Base-by-base conservation (phyloP, 139 green algal genomes). In the Pleodorina starrii region DNA sequence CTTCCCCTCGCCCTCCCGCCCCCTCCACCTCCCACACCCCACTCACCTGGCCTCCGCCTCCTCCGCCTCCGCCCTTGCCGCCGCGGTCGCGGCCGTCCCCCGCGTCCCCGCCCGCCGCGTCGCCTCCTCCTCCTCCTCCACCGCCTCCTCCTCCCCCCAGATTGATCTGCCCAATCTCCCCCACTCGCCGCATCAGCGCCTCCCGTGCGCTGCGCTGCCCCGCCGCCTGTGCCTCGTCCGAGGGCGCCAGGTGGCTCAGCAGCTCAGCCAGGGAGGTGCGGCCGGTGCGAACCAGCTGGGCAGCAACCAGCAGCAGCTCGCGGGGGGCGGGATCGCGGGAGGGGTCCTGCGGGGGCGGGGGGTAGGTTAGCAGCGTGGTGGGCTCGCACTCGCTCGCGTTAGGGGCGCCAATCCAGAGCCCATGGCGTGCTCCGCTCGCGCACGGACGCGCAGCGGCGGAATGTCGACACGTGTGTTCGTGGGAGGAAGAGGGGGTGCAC, bases 91-190 rank as follows among this genome's bases (percentile, higher is more conserved):
- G 51, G 19, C 50, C 6, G 51, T 80, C 72, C 48, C 19, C 54
- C 38, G 21, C 57, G 35, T 36, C 54, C 38, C 29, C 40, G 5
- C 27, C 60, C 5, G 1, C 60, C 9, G 29, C 54, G 7, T 42
- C 42, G 12, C 29, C 79, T 27, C 25, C 29, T 1, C 29, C 43
- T 1, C 9, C 42, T 1, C 40, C 63, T 5, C 43, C 43, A n/a
- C 29, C 79, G 9, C 25, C 29, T 1, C 29, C 43, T 1, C 9
- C 42, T 1, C 40, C 63, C 10, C 43, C 43, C 82, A 97, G 92
- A 81, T 91, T 94, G 66, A 96, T 90, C 78, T 92, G 87, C n/a
- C 96, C 95, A 44, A 97, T 95, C 54, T 86, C 82, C 21, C 86
- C 63, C 12, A 97, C 90, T n/a, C 89, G 83, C 35, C 81, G 68